Evolutionary conservation across 139 green algal genomes (phyloP).

Genomic region (Micractinium sp.): DNA sequence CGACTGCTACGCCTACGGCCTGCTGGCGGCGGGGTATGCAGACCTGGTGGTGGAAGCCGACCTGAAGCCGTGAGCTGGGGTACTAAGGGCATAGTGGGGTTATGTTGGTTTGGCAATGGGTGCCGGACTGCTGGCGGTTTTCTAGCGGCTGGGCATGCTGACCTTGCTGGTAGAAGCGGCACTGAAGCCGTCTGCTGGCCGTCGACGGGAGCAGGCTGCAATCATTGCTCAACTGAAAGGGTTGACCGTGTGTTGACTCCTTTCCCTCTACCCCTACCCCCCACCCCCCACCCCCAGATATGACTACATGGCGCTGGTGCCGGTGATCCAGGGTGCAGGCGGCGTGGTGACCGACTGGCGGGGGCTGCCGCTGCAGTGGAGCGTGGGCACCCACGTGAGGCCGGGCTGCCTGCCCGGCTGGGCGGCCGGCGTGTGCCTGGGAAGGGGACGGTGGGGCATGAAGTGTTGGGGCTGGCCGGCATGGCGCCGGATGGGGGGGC

Average conservation of each 20-base stretch:
- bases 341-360: conserved; percentile 95
- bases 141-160: neutral
- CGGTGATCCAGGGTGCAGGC: conserved; percentile 93
- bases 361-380: conserved; percentile 68
- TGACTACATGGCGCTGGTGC: conserved; percentile 98
- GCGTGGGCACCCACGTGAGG: conserved; percentile 21
- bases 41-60: conserved; percentile 96
- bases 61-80: conserved; percentile 77
- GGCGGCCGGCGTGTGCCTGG: neutral
- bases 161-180: neutral
- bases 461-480: too few relatives aligned
- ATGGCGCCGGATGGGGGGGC: too few relatives aligned
- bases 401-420: neutral
- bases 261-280: neutral
- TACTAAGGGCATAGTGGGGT: neutral
- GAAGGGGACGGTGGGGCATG: neutral
- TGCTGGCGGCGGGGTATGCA: conserved; percentile 84
- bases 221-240: neutral
- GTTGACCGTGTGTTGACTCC: neutral
- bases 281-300: conserved; percentile 56
- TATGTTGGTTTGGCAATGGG: neutral
- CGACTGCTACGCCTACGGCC: conserved; percentile 99
- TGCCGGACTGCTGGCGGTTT: neutral
- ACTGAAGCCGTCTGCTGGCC: neutral
- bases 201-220: neutral